Conservation (phyloP, 2,329 filamentous ascomycete species). For the Claviceps paspali region DNA sequence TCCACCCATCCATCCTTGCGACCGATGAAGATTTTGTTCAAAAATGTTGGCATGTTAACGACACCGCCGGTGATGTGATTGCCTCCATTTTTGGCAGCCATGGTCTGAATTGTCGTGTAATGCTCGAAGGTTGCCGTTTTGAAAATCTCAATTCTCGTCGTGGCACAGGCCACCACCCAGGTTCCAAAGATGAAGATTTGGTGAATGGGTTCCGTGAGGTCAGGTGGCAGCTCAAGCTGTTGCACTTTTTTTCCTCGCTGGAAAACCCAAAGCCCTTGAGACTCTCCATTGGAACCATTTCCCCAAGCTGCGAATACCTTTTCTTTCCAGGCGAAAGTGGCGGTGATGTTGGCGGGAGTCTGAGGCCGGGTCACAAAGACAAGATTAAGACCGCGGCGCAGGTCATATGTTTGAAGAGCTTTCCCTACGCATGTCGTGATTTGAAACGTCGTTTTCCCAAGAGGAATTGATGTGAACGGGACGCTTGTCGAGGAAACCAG, state of each 20-base stretch:
- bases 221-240: constrained; percentile 53
- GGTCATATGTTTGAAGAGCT: constrained; percentile 87
- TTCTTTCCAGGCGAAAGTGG: constrained; percentile 76
- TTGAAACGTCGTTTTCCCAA: constrained; percentile 92
- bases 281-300: constrained; percentile 31
- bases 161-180: constrained; percentile 74
- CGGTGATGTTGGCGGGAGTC: constrained; percentile 73
- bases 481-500: constrained; percentile 82
- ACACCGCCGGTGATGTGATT: constrained; percentile 64
- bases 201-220: constrained; percentile 54
- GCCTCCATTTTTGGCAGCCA: constrained; percentile 38
- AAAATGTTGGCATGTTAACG: constrained; percentile 79
- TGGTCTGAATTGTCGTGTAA: constrained; percentile 66
- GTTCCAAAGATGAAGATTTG: constrained; percentile 74
- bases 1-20: constrained; percentile 80
- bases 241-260: constrained; percentile 76
- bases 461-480: constrained; percentile 75
- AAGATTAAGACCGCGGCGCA: constrained; percentile 77
- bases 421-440: constrained; percentile 89
- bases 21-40: constrained; percentile 92
- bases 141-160: constrained; percentile 74
- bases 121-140: constrained; percentile 71
- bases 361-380: constrained; percentile 88
- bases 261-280: constrained; percentile 74
- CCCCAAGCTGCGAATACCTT: constrained; percentile 85